Evolutionary conservation across 2,329 filamentous ascomycete genomes (phyloP).

Genomic region (Verticillium albo-atrum): DNA sequence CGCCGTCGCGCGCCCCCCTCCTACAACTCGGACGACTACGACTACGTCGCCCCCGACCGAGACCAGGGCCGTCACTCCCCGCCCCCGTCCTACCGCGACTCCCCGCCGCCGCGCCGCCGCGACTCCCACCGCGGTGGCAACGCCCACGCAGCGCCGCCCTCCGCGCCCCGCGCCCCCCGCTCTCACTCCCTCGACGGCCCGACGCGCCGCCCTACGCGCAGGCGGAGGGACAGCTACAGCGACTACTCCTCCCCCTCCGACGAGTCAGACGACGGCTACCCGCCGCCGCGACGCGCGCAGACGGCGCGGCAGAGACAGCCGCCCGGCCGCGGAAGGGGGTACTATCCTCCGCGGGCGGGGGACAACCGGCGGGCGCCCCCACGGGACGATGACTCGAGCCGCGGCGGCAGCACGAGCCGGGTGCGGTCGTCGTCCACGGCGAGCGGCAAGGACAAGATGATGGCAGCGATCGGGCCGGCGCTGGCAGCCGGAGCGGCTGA

Average conservation of each 20-base stretch:
- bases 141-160: background rate
- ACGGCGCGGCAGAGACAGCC: background rate
- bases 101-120: background rate
- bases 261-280: slow-evolving; percentile 7
- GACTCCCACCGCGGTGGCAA: background rate
- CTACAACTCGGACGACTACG: slow-evolving; percentile 1
- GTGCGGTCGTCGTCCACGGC: background rate
- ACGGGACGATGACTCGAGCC: background rate
- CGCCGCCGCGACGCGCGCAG: background rate
- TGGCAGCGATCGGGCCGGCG: slow-evolving; percentile 9
- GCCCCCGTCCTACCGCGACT: background rate
- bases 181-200: slow-evolving; percentile 4
- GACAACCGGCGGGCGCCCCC: background rate
- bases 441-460: slow-evolving; percentile 4
- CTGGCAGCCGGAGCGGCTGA: slow-evolving; percentile 9
- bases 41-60: slow-evolving; percentile 1
- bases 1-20: slow-evolving; percentile 1
- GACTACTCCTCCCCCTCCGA: slow-evolving; percentile 2
- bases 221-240: background rate
- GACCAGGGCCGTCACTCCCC: background rate
- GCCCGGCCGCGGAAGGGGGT: background rate
- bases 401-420: background rate
- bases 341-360: background rate
- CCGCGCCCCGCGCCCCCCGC: background rate
- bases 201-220: background rate